phyloP scores from a whole-genome alignment of 495 filamentous ascomycete genomes.

The Friedmanniomyces simplex region DNA sequence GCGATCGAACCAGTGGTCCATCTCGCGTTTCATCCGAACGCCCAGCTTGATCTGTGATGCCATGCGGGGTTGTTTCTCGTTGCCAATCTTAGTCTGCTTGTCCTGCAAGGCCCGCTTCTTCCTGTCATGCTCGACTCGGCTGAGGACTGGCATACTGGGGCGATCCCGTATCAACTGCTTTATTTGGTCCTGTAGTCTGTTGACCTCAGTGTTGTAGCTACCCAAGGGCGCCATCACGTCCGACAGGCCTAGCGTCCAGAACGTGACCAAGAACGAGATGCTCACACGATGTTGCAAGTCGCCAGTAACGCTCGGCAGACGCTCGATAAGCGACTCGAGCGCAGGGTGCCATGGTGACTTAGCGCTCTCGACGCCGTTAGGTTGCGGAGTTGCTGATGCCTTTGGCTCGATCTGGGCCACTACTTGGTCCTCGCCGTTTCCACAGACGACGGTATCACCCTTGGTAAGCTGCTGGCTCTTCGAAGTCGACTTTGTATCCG shows the following conservation, averaged over 20 bases:
- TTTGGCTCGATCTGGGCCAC: neutral
- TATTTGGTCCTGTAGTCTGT: constrained; percentile 49
- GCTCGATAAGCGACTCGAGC: constrained; percentile 62
- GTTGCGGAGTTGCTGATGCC: neutral
- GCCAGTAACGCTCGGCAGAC: constrained; percentile 51
- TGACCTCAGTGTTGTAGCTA: constrained; percentile 63
- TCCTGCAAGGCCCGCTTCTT: constrained; percentile 51
- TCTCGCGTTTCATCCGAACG: constrained; percentile 56
- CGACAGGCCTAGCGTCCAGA: constrained; percentile 80
- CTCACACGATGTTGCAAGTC: constrained; percentile 58
- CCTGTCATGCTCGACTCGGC: constrained; percentile 52
- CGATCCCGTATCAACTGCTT: constrained; percentile 56
- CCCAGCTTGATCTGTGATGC: constrained; percentile 52
- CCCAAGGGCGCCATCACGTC: constrained; percentile 65
- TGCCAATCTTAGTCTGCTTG: constrained; percentile 49
- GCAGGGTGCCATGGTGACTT: constrained; percentile 55
- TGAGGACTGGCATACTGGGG: constrained; percentile 54
- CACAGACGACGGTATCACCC: neutral
- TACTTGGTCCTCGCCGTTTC: neutral
- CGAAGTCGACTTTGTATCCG: neutral
- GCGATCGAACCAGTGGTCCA: constrained; percentile 64
- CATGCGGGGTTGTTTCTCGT: constrained; percentile 61
- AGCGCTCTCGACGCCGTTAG: neutral
- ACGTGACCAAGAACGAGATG: constrained; percentile 72
- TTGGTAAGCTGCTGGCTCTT: neutral